Conservation (phyloP, 1,139 yeast genomes). For the Pichia inconspicua region DNA sequence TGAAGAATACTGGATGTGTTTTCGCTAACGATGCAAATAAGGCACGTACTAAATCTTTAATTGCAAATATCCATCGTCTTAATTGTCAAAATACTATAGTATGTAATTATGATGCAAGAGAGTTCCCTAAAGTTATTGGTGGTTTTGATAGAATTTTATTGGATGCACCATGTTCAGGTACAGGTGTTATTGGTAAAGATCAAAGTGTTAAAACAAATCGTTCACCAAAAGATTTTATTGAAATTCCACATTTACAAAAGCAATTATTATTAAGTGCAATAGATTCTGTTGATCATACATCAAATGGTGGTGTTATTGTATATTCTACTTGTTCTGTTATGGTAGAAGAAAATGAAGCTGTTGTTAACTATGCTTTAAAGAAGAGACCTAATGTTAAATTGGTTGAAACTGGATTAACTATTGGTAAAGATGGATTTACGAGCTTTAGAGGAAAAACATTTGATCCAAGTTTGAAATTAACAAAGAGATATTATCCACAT, state of each 20-base stretch:
- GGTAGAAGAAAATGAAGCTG: slow-evolving; percentile 97
- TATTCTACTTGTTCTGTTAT: slow-evolving; percentile 98
- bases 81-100: slow-evolving; percentile 97
- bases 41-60: slow-evolving; percentile 89
- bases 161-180: slow-evolving; percentile 99
- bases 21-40: slow-evolving; percentile 97
- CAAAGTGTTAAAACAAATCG: slow-evolving; percentile 89
- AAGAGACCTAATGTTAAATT: slow-evolving; percentile 94
- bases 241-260: slow-evolving; percentile 93
- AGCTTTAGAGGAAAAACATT: slow-evolving; percentile 90
- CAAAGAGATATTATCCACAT: slow-evolving; percentile 97
- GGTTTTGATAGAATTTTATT: slow-evolving; percentile 92
- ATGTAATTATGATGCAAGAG: slow-evolving; percentile 96
- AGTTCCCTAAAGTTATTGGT: slow-evolving; percentile 95
- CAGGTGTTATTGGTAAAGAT: slow-evolving; percentile 98
- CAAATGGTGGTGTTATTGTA: slow-evolving; percentile 92
- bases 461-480: slow-evolving; percentile 64
- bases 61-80: slow-evolving; percentile 94
- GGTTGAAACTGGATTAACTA: slow-evolving; percentile 87
- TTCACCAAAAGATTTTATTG: slow-evolving; percentile 93
- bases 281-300: slow-evolving; percentile 91
- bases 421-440: slow-evolving; percentile 94
- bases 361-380: slow-evolving; percentile 94
- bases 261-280: slow-evolving; percentile 90
- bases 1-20: slow-evolving; percentile 96